Evolutionary conservation across 176 grass and related monocot genomes (phyloP).

Genomic region (Poa annua): DNA sequence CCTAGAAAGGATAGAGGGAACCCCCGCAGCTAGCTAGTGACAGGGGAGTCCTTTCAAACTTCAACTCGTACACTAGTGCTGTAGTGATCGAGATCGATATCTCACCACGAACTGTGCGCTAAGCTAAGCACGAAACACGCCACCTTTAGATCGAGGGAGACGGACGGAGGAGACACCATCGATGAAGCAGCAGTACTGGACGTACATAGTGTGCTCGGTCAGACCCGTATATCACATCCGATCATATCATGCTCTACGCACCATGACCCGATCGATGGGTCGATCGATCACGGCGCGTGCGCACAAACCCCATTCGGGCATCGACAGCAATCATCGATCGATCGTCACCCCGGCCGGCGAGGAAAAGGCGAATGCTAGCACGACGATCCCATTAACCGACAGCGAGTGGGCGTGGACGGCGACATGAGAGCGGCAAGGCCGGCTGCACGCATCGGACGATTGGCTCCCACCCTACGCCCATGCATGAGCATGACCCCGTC

Average conservation of each 20-base stretch:
- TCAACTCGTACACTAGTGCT: too few relatives aligned
- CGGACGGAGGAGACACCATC: neutral
- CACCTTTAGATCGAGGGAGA: neutral
- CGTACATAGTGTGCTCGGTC: neutral
- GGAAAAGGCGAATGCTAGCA: neutral
- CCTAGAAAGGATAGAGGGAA: too few relatives aligned
- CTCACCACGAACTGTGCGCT: too few relatives aligned
- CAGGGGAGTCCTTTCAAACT: too few relatives aligned
- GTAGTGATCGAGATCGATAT: too few relatives aligned
- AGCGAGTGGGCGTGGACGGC: constrained; percentile 41
- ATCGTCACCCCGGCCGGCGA: neutral
- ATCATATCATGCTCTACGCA: neutral
- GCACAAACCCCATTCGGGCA: too few relatives aligned
- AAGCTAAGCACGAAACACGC: too few relatives aligned
- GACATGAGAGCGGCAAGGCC: constrained; percentile 25
- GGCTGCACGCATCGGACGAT: neutral
- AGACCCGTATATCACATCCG: neutral
- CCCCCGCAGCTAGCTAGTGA: too few relatives aligned
- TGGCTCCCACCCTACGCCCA: neutral
- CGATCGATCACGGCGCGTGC: neutral
- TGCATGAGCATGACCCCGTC: neutral
- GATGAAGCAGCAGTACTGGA: neutral
- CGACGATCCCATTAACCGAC: neutral
- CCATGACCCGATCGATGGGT: neutral
- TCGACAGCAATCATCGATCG: too few relatives aligned